Evolutionary conservation across 495 filamentous ascomycete species (phyloP).

Genomic region (Aspergillus asperescens): DNA sequence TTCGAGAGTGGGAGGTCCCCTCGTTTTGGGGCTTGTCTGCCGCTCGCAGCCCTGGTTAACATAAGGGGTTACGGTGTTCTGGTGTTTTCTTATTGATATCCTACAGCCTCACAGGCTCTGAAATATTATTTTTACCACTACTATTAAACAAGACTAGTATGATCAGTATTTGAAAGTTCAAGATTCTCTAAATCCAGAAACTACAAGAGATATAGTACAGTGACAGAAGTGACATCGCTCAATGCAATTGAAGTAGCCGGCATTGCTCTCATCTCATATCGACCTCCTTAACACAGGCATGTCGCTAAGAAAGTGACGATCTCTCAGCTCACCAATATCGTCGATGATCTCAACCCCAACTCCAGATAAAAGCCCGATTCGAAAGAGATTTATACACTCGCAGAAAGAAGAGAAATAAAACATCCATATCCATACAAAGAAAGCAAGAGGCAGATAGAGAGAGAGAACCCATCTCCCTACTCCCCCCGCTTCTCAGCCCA

Average conservation of each 20-base stretch:
- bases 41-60: conserved; percentile 3
- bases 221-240: conserved; percentile 34
- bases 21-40: not conserved
- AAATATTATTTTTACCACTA: conserved; percentile 5
- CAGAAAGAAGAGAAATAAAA: not conserved
- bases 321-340: not conserved
- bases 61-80: conserved; percentile 13
- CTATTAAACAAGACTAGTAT: not conserved
- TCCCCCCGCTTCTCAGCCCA: conserved; percentile 19
- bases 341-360: conserved; percentile 10
- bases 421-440: not conserved
- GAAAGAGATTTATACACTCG: not conserved
- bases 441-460: conserved; percentile 14
- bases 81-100: conserved; percentile 8
- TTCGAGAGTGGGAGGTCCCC: not conserved
- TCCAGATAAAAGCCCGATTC: conserved; percentile 5
- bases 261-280: not conserved
- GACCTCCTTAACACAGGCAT: not conserved
- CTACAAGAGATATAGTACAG: conserved; percentile 34
- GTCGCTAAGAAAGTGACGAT: not conserved
- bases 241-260: conserved; percentile 31
- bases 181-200: conserved; percentile 5
- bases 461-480: conserved; percentile 11
- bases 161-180: not conserved
- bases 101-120: not conserved